Evolutionary conservation across 139 green algal genomes (phyloP).

Genomic region (Chlorella sorokiniana): DNA sequence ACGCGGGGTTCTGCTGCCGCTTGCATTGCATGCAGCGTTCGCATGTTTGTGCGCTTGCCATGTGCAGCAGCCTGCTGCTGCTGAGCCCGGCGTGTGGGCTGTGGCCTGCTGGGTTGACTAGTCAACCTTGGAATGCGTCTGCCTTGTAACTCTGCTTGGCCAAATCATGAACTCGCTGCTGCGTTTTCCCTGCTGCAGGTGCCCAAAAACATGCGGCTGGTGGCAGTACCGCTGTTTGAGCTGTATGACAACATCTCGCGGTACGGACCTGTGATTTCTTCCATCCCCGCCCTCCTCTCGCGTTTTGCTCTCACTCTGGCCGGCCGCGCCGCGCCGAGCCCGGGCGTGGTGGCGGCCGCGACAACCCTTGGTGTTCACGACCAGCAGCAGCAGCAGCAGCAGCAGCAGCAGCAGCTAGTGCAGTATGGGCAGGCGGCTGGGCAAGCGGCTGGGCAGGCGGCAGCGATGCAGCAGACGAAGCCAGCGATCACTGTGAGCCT

Average conservation of each 20-base stretch:
- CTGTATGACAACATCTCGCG: constrained; percentile 89
- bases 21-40: not conserved
- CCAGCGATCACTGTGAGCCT: constrained; percentile 26
- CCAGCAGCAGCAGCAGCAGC: constrained; percentile 10
- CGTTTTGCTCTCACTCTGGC: constrained; percentile 68
- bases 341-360: constrained; percentile 9
- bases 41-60: too few relatives aligned
- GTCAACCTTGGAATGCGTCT: not conserved
- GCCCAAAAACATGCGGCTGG: constrained; percentile 90
- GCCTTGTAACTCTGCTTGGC: not conserved
- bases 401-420: constrained; percentile 17
- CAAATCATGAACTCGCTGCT: too few relatives aligned
- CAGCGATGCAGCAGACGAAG: constrained; percentile 22
- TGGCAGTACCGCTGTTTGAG: constrained; percentile 96
- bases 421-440: constrained; percentile 5
- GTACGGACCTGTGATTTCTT: constrained; percentile 84
- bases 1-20: too few relatives aligned
- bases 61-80: too few relatives aligned
- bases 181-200: constrained; percentile 61
- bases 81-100: too few relatives aligned
- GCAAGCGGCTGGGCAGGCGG: not conserved
- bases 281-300: constrained; percentile 84
- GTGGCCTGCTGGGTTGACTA: too few relatives aligned
- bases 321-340: not conserved
- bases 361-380: not conserved